A percentile compares a stretch with the other conserved stretches of the same genome.
Conservation (phyloP, 768 basidiomycete species). For the Suillus spraguei region DNA sequence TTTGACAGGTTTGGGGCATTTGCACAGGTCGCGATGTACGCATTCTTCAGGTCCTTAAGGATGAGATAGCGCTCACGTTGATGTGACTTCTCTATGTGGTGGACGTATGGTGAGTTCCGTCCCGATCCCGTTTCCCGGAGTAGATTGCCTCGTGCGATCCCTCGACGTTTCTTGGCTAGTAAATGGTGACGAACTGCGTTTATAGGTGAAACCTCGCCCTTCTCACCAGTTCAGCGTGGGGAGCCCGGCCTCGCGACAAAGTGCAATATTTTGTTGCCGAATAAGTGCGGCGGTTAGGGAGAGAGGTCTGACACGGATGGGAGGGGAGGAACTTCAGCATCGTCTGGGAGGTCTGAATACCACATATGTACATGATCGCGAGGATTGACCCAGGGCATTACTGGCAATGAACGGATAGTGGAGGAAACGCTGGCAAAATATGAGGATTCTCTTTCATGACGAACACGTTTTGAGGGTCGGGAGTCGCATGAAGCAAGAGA, state of each 20-base stretch:
- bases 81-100: conserved; percentile 27
- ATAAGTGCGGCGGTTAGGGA: conserved; percentile 8
- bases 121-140: conserved; percentile 24
- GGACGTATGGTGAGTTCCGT: conserved; percentile 20
- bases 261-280: conserved; percentile 18
- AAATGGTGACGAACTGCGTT: conserved; percentile 10
- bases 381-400: conserved; percentile 4
- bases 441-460: neutral
- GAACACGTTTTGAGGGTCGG: conserved; percentile 7
- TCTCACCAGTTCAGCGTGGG: conserved; percentile 6
- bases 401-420: neutral
- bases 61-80: conserved; percentile 30
- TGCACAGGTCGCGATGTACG: conserved; percentile 28
- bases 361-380: conserved; percentile 13
- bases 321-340: neutral
- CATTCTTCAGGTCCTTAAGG: conserved; percentile 32
- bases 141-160: conserved; percentile 10
- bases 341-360: conserved; percentile 15
- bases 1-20: conserved; percentile 14
- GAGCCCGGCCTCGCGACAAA: conserved; percentile 3
- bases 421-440: conserved; percentile 10
- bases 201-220: neutral
- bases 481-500: conserved; percentile 5
- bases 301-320: neutral
- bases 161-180: conserved; percentile 14